These are phyloP conservation scores for Penstemon eatonii DNA, from an alignment of 257 asterid genomes.

Conservation along the genomic window DNA sequence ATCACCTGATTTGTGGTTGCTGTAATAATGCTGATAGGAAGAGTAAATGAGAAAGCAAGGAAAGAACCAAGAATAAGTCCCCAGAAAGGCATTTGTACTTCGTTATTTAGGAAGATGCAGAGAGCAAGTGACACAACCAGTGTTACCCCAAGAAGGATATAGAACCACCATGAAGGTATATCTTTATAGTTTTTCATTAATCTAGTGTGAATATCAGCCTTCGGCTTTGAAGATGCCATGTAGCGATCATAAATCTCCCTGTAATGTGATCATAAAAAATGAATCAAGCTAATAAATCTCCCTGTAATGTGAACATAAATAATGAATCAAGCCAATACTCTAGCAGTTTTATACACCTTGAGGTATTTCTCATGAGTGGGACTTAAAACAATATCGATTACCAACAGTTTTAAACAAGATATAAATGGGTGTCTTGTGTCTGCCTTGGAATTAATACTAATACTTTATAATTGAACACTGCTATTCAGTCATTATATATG, in stretches of 20 bases:
- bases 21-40: constrained; percentile 67
- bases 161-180: constrained; percentile 79
- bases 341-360: not conserved
- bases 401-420: not conserved
- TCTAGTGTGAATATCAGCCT: constrained; percentile 64
- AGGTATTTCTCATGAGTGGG: not conserved
- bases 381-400: not conserved
- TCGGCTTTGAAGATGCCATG: constrained; percentile 55
- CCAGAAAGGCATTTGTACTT: constrained; percentile 89
- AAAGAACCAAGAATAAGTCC: constrained; percentile 50
- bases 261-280: constrained; percentile 6
- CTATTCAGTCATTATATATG: too few species aligned
- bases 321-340: not conserved
- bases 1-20: constrained; percentile 81
- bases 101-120: constrained; percentile 54
- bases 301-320: not conserved
- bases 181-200: constrained; percentile 64
- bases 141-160: constrained; percentile 37
- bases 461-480: not conserved
- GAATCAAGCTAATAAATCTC: not conserved
- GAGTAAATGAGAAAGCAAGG: constrained; percentile 54
- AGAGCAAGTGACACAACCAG: constrained; percentile 47
- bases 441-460: not conserved
- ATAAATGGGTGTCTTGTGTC: not conserved
- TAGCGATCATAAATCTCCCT: constrained; percentile 65